Percentiles rank a stretch among this genome's conserved stretches.
Conservation (phyloP, 345 rosid genomes). For the Lagerstroemia speciosa region DNA sequence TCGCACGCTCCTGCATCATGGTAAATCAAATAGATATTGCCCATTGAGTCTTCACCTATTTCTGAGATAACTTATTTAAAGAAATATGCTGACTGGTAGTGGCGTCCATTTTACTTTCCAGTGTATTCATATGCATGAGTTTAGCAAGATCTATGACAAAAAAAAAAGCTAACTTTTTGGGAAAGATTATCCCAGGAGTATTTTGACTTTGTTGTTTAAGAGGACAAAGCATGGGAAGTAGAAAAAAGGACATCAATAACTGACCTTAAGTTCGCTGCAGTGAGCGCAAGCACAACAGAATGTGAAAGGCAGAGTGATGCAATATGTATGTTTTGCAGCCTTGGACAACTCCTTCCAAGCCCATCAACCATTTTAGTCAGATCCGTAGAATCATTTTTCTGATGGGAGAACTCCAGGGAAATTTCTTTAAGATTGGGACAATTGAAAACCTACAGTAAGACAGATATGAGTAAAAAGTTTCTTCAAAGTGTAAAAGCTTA, state of each 20-base stretch:
- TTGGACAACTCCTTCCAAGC: conserved; percentile 66
- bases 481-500: neutral
- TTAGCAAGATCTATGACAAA: neutral
- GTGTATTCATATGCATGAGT: neutral
- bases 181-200: neutral
- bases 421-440: conserved; percentile 79
- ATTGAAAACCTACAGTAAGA: conserved; percentile 46
- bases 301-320: conserved; percentile 81
- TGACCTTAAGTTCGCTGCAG: conserved; percentile 80
- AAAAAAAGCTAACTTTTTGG: too few relatives aligned
- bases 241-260: conserved; percentile 1
- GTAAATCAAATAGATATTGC: conserved; percentile 3
- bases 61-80: neutral
- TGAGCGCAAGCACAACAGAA: conserved; percentile 71
- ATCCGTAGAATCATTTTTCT: conserved; percentile 71
- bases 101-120: neutral
- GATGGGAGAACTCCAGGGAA: conserved; percentile 76
- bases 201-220: neutral
- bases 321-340: conserved; percentile 74
- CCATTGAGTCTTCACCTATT: neutral
- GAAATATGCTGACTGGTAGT: neutral
- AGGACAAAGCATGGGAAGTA: neutral
- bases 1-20: conserved; percentile 50
- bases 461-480: neutral
- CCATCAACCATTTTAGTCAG: conserved; percentile 55